phyloP scores from a whole-genome alignment of 2,329 filamentous ascomycete genomes.

The Ascochyta fabae region DNA sequence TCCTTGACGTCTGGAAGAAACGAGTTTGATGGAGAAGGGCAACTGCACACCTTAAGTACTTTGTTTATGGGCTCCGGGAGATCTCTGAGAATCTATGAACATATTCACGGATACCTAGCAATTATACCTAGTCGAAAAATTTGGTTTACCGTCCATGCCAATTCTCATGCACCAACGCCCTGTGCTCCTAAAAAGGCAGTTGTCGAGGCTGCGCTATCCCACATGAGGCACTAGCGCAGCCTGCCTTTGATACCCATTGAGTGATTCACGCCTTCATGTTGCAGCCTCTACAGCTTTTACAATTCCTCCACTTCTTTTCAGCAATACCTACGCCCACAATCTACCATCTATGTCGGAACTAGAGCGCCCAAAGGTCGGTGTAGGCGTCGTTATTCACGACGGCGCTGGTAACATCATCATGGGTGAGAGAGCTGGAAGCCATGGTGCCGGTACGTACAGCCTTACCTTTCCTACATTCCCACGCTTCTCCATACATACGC shows the following conservation, averaged over 20 bases:
- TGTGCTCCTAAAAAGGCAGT: not conserved
- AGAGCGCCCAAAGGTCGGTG: slow-evolving; percentile 52
- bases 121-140: not conserved
- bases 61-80: not conserved
- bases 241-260: not conserved
- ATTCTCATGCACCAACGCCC: not conserved
- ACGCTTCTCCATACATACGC: too few species aligned
- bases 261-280: not conserved
- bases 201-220: slow-evolving; percentile 6
- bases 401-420: slow-evolving; percentile 53
- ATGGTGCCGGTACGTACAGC: slow-evolving; percentile 51
- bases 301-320: not conserved
- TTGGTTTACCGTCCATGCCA: not conserved
- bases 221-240: slow-evolving; percentile 1
- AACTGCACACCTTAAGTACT: not conserved
- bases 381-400: slow-evolving; percentile 57
- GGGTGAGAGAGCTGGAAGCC: slow-evolving; percentile 56
- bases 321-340: too few species aligned
- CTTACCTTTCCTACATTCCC: not conserved
- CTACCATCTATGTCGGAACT: slow-evolving; percentile 26
- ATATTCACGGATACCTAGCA: not conserved
- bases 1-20: not conserved
- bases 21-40: not conserved
- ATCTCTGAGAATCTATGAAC: not conserved
- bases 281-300: not conserved